Percentiles rank a stretch among this genome's conserved stretches.
These are phyloP conservation scores for Podaxis sp. DNA, from an alignment of 768 basidiomycete genomes.

Conservation along the genomic window DNA sequence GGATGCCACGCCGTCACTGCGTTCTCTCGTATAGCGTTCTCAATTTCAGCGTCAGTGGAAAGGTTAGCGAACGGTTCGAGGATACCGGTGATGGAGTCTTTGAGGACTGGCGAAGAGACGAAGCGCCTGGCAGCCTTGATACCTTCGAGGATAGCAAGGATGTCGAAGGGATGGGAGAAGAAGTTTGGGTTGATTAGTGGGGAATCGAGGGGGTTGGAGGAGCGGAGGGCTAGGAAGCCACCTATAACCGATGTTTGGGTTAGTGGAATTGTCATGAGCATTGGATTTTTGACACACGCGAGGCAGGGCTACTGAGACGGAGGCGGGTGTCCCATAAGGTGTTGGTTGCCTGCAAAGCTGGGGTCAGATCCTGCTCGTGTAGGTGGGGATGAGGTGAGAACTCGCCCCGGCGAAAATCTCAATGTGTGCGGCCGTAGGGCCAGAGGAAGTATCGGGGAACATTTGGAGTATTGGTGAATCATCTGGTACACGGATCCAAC, in stretches of 20 bases:
- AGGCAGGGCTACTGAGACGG: slow-evolving; percentile 25
- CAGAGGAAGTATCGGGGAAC: slow-evolving; percentile 16
- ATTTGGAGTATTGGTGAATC: background rate
- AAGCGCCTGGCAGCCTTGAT: slow-evolving; percentile 21
- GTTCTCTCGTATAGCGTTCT: slow-evolving; percentile 20
- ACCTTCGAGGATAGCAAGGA: slow-evolving; percentile 20
- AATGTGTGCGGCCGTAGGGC: slow-evolving; percentile 6
- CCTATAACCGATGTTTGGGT: background rate
- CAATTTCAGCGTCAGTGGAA: background rate
- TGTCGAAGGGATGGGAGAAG: slow-evolving; percentile 24
- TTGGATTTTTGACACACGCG: slow-evolving; percentile 19
- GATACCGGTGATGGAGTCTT: slow-evolving; percentile 13
- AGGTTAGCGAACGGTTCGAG: background rate
- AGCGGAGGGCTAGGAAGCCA: slow-evolving; percentile 28
- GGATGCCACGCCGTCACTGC: slow-evolving; percentile 27
- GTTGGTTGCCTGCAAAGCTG: slow-evolving; percentile 7
- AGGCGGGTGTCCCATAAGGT: slow-evolving; percentile 18
- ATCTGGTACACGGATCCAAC: slow-evolving; percentile 9
- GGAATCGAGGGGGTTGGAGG: slow-evolving; percentile 38
- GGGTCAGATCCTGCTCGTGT: background rate
- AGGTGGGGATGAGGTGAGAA: background rate
- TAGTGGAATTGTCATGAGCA: background rate
- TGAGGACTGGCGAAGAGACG: slow-evolving; percentile 18
- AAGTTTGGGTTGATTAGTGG: slow-evolving; percentile 41
- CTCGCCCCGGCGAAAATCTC: slow-evolving; percentile 8